These are phyloP conservation scores for Heliocybe sulcata DNA, from an alignment of 1,284 basidiomycete species.

Conservation along the genomic window DNA sequence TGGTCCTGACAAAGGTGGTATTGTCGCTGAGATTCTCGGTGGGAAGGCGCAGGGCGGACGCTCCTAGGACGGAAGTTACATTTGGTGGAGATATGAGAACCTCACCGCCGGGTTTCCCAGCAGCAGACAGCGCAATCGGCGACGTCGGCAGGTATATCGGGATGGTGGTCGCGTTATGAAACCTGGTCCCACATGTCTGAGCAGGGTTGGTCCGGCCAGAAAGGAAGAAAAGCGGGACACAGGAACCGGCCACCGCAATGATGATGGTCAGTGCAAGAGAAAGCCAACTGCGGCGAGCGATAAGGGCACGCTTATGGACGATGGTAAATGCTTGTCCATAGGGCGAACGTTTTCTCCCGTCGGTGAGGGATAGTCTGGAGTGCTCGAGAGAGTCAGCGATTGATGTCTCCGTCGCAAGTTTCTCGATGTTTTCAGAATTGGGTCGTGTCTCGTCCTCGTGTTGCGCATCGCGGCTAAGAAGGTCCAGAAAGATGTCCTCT, in stretches of 20 bases:
- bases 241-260: constrained; percentile 56
- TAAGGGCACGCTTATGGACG: constrained; percentile 63
- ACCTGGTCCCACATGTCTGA: constrained; percentile 40
- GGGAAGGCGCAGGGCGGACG: constrained; percentile 21
- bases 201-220: constrained; percentile 24
- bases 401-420: not conserved
- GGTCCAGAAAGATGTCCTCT: constrained; percentile 72
- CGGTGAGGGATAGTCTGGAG: constrained; percentile 30
- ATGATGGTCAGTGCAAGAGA: constrained; percentile 53
- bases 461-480: constrained; percentile 47
- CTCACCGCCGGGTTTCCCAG: constrained; percentile 14
- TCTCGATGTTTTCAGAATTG: constrained; percentile 1
- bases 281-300: constrained; percentile 63
- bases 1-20: constrained; percentile 43
- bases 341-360: constrained; percentile 43
- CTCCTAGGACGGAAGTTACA: constrained; percentile 34
- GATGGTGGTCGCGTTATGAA: constrained; percentile 24
- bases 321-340: constrained; percentile 61
- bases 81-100: constrained; percentile 40
- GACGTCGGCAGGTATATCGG: constrained; percentile 44
- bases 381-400: constrained; percentile 7
- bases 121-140: constrained; percentile 20
- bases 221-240: constrained; percentile 63
- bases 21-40: constrained; percentile 38
- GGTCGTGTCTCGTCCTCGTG: constrained; percentile 10